These are phyloP conservation scores for Pyronema domesticum DNA, from an alignment of 495 filamentous ascomycete genomes.

Conservation along the genomic window DNA sequence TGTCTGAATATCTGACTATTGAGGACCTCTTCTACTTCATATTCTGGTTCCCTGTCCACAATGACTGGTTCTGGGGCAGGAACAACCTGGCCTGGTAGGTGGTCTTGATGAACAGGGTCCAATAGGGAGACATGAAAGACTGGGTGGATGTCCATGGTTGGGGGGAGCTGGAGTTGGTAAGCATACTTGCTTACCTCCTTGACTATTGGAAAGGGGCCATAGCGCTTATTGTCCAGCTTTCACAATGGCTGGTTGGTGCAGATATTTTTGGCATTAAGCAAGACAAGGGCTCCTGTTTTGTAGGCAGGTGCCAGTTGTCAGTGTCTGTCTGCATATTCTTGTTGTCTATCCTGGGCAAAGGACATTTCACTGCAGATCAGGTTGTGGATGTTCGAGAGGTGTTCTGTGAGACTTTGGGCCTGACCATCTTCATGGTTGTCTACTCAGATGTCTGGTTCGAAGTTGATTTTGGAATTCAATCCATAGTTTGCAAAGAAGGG, in stretches of 20 bases:
- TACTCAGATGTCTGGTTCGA: not conserved
- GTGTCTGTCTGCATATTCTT: too few species aligned
- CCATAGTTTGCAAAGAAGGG: slow-evolving; percentile 8
- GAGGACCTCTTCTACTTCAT: too few species aligned
- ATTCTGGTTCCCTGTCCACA: too few species aligned
- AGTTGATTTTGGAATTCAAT: not conserved
- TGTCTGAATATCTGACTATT: too few species aligned
- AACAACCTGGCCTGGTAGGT: too few species aligned
- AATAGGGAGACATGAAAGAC: too few species aligned
- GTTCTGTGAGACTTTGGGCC: not conserved
- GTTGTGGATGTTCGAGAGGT: not conserved
- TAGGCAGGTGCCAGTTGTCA: not conserved
- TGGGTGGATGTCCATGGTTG: too few species aligned
- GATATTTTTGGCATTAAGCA: not conserved
- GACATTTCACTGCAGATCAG: not conserved
- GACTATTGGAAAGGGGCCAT: too few species aligned
- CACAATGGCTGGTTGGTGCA: not conserved
- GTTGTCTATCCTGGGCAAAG: not conserved
- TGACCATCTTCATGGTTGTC: not conserved
- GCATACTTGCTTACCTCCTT: too few species aligned
- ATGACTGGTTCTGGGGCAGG: too few species aligned
- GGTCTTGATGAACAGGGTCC: too few species aligned
- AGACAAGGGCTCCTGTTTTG: not conserved
- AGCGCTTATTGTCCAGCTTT: slow-evolving; percentile 4
- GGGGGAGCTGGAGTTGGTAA: too few species aligned